Evolutionary conservation across 192 early-diverging fungal genomes (phyloP).

Genomic region (Mortierella antarctica): DNA sequence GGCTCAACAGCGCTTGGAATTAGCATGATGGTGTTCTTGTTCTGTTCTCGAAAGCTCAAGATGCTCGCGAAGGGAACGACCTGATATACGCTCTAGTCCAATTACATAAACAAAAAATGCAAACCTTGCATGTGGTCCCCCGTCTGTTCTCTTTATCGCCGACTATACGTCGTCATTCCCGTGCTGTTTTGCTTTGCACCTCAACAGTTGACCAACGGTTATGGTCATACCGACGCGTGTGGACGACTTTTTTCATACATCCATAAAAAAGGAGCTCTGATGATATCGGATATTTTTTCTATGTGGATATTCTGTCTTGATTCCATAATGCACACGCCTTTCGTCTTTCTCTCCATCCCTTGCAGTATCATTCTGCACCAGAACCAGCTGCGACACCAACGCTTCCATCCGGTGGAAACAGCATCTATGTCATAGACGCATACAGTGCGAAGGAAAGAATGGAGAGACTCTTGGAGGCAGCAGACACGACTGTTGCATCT

Average conservation of each 20-base stretch:
- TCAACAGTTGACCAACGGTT: too few relatives aligned
- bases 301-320: not conserved
- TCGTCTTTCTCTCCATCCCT: not conserved
- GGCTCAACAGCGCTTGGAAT: conserved; percentile 40
- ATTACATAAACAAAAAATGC: not conserved
- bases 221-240: too few relatives aligned
- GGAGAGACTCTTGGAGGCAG: too few relatives aligned
- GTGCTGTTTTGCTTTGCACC: not conserved
- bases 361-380: not conserved
- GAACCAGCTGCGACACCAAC: not conserved
- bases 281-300: not conserved
- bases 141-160: not conserved
- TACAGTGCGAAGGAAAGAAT: too few relatives aligned
- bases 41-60: conserved; percentile 44
- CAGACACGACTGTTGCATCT: too few relatives aligned
- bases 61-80: conserved; percentile 40
- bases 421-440: too few relatives aligned
- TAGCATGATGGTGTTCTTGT: conserved; percentile 50
- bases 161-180: not conserved
- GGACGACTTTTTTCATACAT: too few relatives aligned
- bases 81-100: not conserved
- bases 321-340: conserved; percentile 23
- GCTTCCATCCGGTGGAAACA: too few relatives aligned
- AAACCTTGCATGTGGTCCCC: not conserved
- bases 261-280: not conserved